Percentiles rank a stretch among this genome's conserved stretches.
These are phyloP conservation scores for Ceratobasidium sp. DNA, from an alignment of 1,284 basidiomycete species.

Conservation along the genomic window DNA sequence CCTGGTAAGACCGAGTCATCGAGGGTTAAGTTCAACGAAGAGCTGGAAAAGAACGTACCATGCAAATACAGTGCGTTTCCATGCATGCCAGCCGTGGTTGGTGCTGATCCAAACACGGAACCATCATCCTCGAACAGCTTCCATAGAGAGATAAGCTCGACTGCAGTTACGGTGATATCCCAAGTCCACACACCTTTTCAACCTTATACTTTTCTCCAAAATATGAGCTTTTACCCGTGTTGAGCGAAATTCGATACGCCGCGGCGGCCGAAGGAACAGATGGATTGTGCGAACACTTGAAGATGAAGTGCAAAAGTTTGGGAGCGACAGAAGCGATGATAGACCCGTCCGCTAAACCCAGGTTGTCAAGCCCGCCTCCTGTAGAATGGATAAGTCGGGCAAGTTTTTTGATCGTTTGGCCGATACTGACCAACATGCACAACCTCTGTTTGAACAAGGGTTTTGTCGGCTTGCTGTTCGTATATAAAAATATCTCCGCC, in stretches of 20 bases:
- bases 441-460: conserved; percentile 58
- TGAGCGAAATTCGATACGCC: conserved; percentile 62
- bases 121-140: conserved; percentile 33
- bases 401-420: neutral
- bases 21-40: neutral
- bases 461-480: conserved; percentile 64
- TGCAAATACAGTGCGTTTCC: neutral
- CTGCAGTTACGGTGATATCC: no score
- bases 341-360: conserved; percentile 45
- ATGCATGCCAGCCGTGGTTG: conserved; percentile 22
- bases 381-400: no score
- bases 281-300: conserved; percentile 55
- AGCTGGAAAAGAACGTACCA: neutral
- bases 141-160: neutral
- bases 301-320: conserved; percentile 46
- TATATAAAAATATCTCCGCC: conserved; percentile 59
- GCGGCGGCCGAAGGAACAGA: conserved; percentile 54
- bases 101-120: neutral
- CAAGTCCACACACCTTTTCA: conserved; percentile 57
- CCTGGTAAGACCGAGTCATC: neutral
- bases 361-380: conserved; percentile 6
- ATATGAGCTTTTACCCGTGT: conserved; percentile 59
- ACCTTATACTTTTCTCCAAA: conserved; percentile 70
- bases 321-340: conserved; percentile 51
- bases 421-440: conserved; percentile 54